Evolutionary conservation across 2,329 filamentous ascomycete species (phyloP).

Genomic region (Beauveria australis): DNA sequence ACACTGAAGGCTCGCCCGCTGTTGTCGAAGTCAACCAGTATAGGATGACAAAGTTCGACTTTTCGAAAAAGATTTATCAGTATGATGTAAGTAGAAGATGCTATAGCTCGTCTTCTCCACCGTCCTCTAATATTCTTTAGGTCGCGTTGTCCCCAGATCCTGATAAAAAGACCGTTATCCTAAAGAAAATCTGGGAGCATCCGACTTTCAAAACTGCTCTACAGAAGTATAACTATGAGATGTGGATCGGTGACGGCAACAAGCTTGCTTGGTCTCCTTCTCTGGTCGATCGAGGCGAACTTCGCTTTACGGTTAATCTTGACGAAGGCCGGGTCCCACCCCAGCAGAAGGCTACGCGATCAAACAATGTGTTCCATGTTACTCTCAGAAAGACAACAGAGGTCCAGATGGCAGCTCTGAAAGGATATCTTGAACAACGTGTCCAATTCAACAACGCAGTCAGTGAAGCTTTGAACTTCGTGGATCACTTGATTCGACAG

Average conservation of each 20-base stretch:
- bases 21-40: slow-evolving; percentile 65
- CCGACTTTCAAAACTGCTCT: slow-evolving; percentile 48
- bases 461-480: slow-evolving; percentile 77
- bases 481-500: slow-evolving; percentile 83
- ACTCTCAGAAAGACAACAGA: slow-evolving; percentile 56
- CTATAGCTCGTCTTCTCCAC: no score
- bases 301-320: slow-evolving; percentile 59
- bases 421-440: slow-evolving; percentile 55
- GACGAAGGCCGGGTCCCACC: slow-evolving; percentile 53
- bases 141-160: slow-evolving; percentile 55
- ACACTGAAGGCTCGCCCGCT: slow-evolving; percentile 47
- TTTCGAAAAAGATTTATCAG: slow-evolving; percentile 60
- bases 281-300: slow-evolving; percentile 36
- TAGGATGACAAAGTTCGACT: slow-evolving; percentile 51
- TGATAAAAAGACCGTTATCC: slow-evolving; percentile 53
- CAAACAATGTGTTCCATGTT: slow-evolving; percentile 48
- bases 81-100: slow-evolving; percentile 62
- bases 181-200: slow-evolving; percentile 71
- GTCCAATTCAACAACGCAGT: slow-evolving; percentile 56
- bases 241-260: slow-evolving; percentile 73
- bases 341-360: slow-evolving; percentile 19
- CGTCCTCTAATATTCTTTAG: slow-evolving; percentile 29
- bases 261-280: slow-evolving; percentile 68
- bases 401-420: slow-evolving; percentile 60
- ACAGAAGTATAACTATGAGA: slow-evolving; percentile 31